phyloP scores from a whole-genome alignment of 1,284 basidiomycete species.

The Ceratobasidium sp. region DNA sequence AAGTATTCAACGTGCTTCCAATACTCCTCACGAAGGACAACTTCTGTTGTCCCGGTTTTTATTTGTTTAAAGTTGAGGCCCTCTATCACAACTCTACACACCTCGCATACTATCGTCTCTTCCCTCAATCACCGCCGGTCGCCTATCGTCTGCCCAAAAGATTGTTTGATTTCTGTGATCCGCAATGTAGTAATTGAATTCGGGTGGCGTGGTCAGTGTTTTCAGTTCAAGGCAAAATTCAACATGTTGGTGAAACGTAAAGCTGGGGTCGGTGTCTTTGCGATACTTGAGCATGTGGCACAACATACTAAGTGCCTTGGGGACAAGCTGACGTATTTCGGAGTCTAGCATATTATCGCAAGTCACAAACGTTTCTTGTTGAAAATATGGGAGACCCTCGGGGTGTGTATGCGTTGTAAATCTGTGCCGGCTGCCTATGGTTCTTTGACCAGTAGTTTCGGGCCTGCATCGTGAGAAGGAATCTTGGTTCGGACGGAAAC shows the following conservation, averaged over 20 bases:
- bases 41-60: background rate
- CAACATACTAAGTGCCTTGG: background rate
- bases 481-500: too few relatives aligned
- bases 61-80: too few relatives aligned
- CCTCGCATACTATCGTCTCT: background rate
- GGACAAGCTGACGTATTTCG: background rate
- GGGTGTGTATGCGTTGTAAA: conserved; percentile 5
- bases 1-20: conserved; percentile 39
- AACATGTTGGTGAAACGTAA: background rate
- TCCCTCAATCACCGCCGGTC: conserved; percentile 5
- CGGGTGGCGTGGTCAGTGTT: background rate
- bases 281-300: background rate
- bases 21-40: conserved; percentile 33
- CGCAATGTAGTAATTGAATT: conserved; percentile 43
- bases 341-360: conserved; percentile 24
- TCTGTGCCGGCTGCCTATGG: background rate
- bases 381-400: conserved; percentile 32
- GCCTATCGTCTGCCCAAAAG: conserved; percentile 36
- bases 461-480: background rate
- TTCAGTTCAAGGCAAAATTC: conserved; percentile 33
- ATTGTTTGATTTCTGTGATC: conserved; percentile 28
- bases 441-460: background rate
- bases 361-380: conserved; percentile 22
- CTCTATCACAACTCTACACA: background rate
- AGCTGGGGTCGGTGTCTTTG: background rate